Conservation (phyloP, 176 grass and related monocot species). For the Zizania latifolia region DNA sequence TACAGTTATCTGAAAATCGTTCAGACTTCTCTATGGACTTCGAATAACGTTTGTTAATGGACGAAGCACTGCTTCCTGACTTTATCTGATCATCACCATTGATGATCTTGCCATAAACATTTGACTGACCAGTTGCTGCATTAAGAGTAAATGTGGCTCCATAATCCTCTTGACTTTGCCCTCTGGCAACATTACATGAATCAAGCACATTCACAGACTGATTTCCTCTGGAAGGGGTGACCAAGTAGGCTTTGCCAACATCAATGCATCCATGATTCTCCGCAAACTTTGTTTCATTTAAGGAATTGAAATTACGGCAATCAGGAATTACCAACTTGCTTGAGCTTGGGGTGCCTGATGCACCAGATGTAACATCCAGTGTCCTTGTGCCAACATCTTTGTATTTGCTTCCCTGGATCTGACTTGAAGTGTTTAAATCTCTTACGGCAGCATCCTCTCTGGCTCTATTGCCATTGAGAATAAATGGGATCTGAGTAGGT, state of each 20-base stretch:
- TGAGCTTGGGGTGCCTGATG: conserved; percentile 15
- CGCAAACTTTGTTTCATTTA: conserved; percentile 13
- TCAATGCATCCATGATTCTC: neutral
- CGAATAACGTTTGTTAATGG: conserved; percentile 26
- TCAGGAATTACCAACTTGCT: conserved; percentile 18
- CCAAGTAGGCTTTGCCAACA: conserved; percentile 1
- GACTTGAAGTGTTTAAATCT: neutral
- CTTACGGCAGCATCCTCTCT: conserved; percentile 14
- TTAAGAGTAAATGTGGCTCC: neutral
- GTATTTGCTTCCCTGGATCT: neutral
- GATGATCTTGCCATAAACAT: neutral
- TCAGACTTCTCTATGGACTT: conserved; percentile 32
- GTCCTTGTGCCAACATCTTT: conserved; percentile 15
- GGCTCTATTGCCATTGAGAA: neutral
- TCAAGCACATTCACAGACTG: neutral
- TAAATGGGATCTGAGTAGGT: neutral
- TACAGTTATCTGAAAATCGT: conserved; percentile 1
- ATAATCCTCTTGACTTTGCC: neutral
- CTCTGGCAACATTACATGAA: neutral
- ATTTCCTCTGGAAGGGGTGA: conserved; percentile 14
- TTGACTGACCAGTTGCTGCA: neutral
- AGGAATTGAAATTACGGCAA: conserved; percentile 28
- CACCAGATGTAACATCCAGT: neutral
- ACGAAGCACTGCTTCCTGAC: neutral
- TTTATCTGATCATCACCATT: neutral